Conservation (phyloP, 208 protist genomes). For the Angomonas desouzai region DNA sequence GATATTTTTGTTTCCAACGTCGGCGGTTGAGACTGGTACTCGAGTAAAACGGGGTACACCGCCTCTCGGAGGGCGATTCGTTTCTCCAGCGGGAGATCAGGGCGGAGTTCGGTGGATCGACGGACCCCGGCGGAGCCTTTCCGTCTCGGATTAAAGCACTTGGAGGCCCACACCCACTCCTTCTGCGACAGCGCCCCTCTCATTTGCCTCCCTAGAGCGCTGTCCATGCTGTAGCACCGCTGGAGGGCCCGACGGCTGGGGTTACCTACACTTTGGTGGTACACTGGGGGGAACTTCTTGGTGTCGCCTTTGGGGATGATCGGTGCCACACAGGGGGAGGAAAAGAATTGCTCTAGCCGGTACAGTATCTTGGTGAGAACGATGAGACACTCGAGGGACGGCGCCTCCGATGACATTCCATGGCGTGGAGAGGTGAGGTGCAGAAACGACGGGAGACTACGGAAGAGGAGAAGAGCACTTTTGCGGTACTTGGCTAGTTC, state of each 20-base stretch:
- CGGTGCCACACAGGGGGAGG: background rate
- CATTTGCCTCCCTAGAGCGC: slow-evolving; percentile 37
- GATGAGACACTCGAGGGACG: slow-evolving; percentile 12
- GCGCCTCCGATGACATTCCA: slow-evolving; percentile 20
- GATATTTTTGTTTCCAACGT: background rate
- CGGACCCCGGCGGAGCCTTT: background rate
- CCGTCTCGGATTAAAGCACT: slow-evolving; percentile 16
- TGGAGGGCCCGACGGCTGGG: slow-evolving; percentile 13
- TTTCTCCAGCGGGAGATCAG: background rate
- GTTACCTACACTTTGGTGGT: background rate
- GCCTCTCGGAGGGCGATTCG: background rate
- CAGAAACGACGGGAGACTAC: slow-evolving; percentile 14
- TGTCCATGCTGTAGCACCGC: slow-evolving; percentile 25
- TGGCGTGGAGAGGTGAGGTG: slow-evolving; percentile 10
- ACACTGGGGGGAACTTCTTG: background rate
- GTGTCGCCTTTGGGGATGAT: background rate
- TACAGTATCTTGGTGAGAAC: slow-evolving; percentile 11
- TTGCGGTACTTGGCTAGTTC: background rate
- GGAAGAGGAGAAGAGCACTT: background rate
- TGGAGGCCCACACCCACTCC: slow-evolving; percentile 28
- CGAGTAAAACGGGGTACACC: background rate
- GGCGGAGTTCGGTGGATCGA: background rate
- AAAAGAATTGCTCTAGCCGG: slow-evolving; percentile 2
- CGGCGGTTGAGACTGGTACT: background rate
- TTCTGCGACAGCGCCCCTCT: slow-evolving; percentile 25